These are phyloP conservation scores for Cryptococcus sp. DNA, from an alignment of 1,284 basidiomycete species.

Conservation along the genomic window DNA sequence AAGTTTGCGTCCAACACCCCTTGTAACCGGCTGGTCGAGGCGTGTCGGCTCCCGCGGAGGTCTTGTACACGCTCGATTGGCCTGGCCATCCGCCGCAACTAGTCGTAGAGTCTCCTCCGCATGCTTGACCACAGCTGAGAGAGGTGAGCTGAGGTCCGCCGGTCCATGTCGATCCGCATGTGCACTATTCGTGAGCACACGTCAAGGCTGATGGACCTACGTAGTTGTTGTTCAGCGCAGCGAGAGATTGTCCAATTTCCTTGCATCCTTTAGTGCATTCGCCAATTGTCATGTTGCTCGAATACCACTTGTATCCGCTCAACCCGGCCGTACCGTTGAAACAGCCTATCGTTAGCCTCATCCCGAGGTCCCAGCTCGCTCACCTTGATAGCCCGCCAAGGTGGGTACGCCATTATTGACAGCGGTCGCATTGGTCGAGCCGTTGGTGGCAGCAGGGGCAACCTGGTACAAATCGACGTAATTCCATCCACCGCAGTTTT, in stretches of 20 bases:
- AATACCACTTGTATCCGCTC: not conserved
- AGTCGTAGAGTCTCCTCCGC: not conserved
- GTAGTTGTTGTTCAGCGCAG: not conserved
- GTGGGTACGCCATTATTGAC: not conserved
- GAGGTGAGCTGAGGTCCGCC: not conserved
- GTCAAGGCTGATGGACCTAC: not conserved
- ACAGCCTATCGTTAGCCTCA: conserved; percentile 1
- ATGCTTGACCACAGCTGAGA: not conserved
- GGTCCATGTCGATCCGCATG: not conserved
- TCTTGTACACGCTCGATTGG: not conserved
- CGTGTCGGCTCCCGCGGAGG: not conserved
- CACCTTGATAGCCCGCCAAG: not conserved
- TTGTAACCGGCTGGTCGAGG: conserved; percentile 4
- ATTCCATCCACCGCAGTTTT: conserved; percentile 7
- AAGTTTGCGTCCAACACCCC: conserved; percentile 10
- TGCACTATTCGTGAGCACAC: not conserved
- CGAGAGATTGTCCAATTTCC: conserved; percentile 4
- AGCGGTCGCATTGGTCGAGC: not conserved
- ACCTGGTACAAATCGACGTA: conserved; percentile 7
- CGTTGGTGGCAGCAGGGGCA: too few species aligned
- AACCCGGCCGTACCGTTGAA: conserved; percentile 2
- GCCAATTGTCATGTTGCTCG: conserved; percentile 2
- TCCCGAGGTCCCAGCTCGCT: not conserved
- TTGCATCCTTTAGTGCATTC: conserved; percentile 4
- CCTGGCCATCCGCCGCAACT: not conserved